A percentile compares a stretch with the other conserved stretches of the same genome.
These are phyloP conservation scores for Colletotrichum magnum DNA, from an alignment of 2,329 filamentous ascomycete genomes.

Conservation along the genomic window DNA sequence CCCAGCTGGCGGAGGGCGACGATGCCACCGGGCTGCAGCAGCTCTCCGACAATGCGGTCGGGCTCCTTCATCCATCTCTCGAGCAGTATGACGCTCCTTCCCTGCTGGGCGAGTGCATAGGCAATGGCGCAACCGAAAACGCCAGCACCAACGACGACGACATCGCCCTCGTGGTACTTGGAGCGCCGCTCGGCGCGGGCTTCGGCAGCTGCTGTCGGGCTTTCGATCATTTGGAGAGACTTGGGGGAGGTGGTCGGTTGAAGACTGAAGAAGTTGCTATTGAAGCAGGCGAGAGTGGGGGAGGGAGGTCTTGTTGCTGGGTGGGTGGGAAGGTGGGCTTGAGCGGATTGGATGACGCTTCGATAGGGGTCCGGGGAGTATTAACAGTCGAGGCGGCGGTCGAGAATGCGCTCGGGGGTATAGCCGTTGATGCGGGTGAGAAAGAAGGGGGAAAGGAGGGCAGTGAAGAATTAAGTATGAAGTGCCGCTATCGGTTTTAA, in stretches of 20 bases:
- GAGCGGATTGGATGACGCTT: constrained; percentile 19
- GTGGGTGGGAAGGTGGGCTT: neutral
- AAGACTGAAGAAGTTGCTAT: constrained; percentile 11
- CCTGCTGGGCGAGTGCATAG: constrained; percentile 87
- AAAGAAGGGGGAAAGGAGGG: neutral
- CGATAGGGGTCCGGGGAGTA: constrained; percentile 17
- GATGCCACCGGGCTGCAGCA: constrained; percentile 93
- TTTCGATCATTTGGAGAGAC: constrained; percentile 47
- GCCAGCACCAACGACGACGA: constrained; percentile 93
- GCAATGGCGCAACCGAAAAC: constrained; percentile 91
- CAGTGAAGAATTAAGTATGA: neutral
- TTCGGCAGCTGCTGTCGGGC: constrained; percentile 52
- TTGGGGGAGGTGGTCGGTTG: neutral
- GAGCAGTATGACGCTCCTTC: constrained; percentile 89
- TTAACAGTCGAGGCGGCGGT: constrained; percentile 20
- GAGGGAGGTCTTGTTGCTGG: neutral
- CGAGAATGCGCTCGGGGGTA: constrained; percentile 16
- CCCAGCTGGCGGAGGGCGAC: constrained; percentile 85
- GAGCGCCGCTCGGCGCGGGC: constrained; percentile 63
- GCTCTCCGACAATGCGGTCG: constrained; percentile 94
- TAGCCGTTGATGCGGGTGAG: constrained; percentile 7
- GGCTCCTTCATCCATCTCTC: constrained; percentile 93
- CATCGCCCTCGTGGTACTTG: constrained; percentile 78
- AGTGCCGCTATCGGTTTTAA: constrained; percentile 10
- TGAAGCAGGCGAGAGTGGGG: constrained; percentile 25